Conservation (phyloP, 2,329 filamentous ascomycete genomes). For the Sarocladiaceae sp. region DNA sequence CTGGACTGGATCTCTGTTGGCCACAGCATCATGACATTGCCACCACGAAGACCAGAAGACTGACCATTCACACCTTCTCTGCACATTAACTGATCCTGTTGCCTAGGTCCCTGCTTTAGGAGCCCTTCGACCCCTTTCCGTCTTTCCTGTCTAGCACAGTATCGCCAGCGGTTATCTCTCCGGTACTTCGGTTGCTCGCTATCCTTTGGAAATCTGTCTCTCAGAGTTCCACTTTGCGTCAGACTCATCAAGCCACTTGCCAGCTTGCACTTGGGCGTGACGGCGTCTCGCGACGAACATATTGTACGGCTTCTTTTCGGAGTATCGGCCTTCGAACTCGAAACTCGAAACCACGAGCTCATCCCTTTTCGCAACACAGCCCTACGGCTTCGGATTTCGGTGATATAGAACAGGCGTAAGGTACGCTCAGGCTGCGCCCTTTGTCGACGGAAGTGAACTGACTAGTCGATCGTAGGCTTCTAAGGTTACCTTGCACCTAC, state of each 20-base stretch:
- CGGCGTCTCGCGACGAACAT: constrained; percentile 32
- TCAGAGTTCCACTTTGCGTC: neutral
- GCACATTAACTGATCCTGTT: neutral
- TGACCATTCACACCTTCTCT: too few relatives aligned
- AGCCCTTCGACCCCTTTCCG: constrained; percentile 6
- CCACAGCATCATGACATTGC: too few relatives aligned
- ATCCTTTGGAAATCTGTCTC: neutral
- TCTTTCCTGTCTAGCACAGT: constrained; percentile 12
- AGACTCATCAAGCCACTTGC: constrained; percentile 21
- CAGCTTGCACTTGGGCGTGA: constrained; percentile 32
- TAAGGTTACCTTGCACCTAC: constrained; percentile 4
- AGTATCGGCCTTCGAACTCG: constrained; percentile 30
- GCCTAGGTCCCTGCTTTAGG: constrained; percentile 7
- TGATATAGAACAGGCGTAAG: constrained; percentile 7
- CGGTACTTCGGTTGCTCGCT: constrained; percentile 2
- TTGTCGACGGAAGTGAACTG: neutral
- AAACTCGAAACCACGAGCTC: constrained; percentile 24
- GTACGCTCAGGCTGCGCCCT: neutral
- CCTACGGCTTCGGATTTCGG: constrained; percentile 1
- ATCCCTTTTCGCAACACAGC: neutral
- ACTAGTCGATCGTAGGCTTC: neutral
- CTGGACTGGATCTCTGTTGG: too few relatives aligned
- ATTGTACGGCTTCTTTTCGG: constrained; percentile 30
- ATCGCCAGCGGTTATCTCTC: constrained; percentile 4
- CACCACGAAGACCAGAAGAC: too few relatives aligned